Conservation (phyloP, 202 grass and related monocot genomes). For the Schoenoplectus tabernaemontani region DNA sequence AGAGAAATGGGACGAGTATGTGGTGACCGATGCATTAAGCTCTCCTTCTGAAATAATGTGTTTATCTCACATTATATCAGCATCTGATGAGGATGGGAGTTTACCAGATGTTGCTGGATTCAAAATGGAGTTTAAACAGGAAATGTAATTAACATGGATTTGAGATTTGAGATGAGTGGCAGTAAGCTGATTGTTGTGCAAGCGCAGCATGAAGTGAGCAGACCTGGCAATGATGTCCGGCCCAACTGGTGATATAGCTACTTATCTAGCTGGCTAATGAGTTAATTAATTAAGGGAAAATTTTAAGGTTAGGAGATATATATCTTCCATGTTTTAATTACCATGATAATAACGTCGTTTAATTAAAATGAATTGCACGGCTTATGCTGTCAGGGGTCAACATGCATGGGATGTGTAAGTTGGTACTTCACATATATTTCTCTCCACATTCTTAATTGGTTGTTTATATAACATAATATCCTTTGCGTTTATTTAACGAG, state of each 20-base stretch:
- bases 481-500: neutral
- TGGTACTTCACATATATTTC: neutral
- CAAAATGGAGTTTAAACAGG: constrained; percentile 2
- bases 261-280: neutral
- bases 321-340: neutral
- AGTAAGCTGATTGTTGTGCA: neutral
- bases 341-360: neutral
- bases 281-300: neutral
- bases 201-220: neutral
- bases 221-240: neutral
- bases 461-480: neutral
- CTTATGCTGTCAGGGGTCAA: neutral
- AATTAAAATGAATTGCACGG: neutral
- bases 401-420: neutral
- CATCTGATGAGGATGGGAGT: neutral
- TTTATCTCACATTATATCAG: constrained; percentile 20
- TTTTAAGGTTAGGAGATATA: neutral
- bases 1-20: constrained; percentile 37
- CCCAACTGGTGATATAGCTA: too few relatives aligned
- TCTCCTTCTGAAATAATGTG: constrained; percentile 21
- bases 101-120: constrained; percentile 1
- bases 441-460: neutral
- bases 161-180: constrained; percentile 1
- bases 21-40: constrained; percentile 29
- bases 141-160: constrained; percentile 12